A percentile compares a stretch with the other conserved stretches of the same genome.
Evolutionary conservation across 2,329 filamentous ascomycete genomes (phyloP).

Genomic region (Pseudopithomyces chartarum): DNA sequence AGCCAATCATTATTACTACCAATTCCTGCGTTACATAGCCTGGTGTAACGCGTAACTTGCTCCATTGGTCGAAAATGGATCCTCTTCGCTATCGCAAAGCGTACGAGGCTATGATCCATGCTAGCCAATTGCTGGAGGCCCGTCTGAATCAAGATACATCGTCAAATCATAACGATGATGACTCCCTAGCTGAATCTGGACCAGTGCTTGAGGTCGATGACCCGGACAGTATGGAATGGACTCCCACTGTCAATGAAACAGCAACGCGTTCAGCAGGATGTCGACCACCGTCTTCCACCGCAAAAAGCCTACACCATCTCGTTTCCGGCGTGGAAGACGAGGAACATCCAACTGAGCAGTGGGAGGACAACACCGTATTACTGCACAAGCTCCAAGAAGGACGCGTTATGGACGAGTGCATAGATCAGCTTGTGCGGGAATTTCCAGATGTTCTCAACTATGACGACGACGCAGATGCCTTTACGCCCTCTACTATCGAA

Average conservation of each 20-base stretch:
- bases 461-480: slow-evolving; percentile 38
- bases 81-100: slow-evolving; percentile 44
- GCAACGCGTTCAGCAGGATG: slow-evolving; percentile 34
- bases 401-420: slow-evolving; percentile 43
- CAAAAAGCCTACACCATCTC: slow-evolving; percentile 37
- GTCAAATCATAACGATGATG: slow-evolving; percentile 5
- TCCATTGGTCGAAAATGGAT: slow-evolving; percentile 33
- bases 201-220: slow-evolving; percentile 32
- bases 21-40: neutral
- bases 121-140: slow-evolving; percentile 38
- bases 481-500: slow-evolving; percentile 46
- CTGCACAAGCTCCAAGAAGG: slow-evolving; percentile 43
- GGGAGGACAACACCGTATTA: slow-evolving; percentile 33
- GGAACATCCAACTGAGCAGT: slow-evolving; percentile 25
- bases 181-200: slow-evolving; percentile 11
- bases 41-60: slow-evolving; percentile 13
- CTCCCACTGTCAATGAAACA: slow-evolving; percentile 31
- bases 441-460: slow-evolving; percentile 42
- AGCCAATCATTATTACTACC: neutral
- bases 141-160: slow-evolving; percentile 29
- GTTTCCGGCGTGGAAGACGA: slow-evolving; percentile 33
- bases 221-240: slow-evolving; percentile 46
- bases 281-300: slow-evolving; percentile 34
- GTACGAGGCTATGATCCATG: slow-evolving; percentile 45
- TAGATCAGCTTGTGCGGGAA: slow-evolving; percentile 43